phyloP scores from a whole-genome alignment of 345 rosid genomes.

The Erucastrum elatum region DNA sequence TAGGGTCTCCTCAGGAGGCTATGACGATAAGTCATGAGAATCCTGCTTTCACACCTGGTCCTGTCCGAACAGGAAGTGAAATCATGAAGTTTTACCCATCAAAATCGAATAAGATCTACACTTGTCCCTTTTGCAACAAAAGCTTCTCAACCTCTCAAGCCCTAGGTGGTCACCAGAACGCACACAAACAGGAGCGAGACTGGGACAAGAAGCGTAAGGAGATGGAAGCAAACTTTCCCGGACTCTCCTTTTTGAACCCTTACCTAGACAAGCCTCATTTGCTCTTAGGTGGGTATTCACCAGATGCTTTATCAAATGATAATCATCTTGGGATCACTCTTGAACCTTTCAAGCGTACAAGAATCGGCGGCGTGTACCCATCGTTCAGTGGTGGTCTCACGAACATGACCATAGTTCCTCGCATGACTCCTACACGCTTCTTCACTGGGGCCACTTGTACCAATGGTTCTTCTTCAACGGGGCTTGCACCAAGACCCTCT shows the following conservation, averaged over 20 bases:
- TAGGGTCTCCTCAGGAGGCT: constrained; percentile 23
- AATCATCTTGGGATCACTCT: constrained; percentile 41
- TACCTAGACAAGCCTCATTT: constrained; percentile 34
- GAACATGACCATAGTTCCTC: constrained; percentile 11
- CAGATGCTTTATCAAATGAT: constrained; percentile 33
- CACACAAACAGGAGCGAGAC: constrained; percentile 84
- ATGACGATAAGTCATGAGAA: neutral
- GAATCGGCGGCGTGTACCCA: neutral
- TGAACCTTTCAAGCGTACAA: constrained; percentile 6
- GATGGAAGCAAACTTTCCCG: constrained; percentile 22
- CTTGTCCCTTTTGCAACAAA: constrained; percentile 29
- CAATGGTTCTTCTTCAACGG: constrained; percentile 14
- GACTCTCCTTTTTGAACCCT: constrained; percentile 6
- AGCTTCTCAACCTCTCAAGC: constrained; percentile 82
- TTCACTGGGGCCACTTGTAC: constrained; percentile 15
- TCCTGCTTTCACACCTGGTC: constrained; percentile 11
- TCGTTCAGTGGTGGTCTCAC: constrained; percentile 6
- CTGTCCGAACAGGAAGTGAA: constrained; percentile 19
- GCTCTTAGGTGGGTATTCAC: constrained; percentile 36
- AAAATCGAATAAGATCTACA: constrained; percentile 23
- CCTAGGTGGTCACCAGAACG: constrained; percentile 95
- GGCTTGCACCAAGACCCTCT: neutral
- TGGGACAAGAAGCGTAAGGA: constrained; percentile 36
- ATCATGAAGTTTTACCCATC: constrained; percentile 34
- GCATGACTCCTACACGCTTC: constrained; percentile 30